These are phyloP conservation scores for Yarrowia sp. DNA, from an alignment of 805 yeast species.

Conservation along the genomic window DNA sequence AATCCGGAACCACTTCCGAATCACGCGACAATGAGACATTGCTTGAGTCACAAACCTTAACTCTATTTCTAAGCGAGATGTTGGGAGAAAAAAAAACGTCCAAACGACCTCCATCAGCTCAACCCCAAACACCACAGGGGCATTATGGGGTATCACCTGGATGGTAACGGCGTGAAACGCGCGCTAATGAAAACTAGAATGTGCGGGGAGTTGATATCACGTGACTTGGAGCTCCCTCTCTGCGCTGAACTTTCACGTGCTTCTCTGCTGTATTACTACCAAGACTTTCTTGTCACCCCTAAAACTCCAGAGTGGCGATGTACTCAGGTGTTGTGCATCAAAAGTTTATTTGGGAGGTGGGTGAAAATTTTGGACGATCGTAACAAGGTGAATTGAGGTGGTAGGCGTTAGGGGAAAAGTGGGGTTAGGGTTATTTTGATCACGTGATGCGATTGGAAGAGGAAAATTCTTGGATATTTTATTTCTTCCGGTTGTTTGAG, in stretches of 20 bases:
- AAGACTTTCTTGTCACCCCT: background rate
- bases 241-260: background rate
- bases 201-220: background rate
- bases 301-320: background rate
- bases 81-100: background rate
- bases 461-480: too few relatives aligned
- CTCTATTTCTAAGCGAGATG: background rate
- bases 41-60: background rate
- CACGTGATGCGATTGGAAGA: too few relatives aligned
- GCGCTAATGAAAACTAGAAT: slow-evolving; percentile 5
- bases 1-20: too few relatives aligned
- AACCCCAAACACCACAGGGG: background rate
- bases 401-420: too few relatives aligned
- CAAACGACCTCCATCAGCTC: background rate
- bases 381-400: too few relatives aligned
- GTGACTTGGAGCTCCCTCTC: background rate
- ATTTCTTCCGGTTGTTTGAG: too few relatives aligned
- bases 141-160: slow-evolving; percentile 10
- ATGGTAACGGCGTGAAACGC: background rate
- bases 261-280: slow-evolving; percentile 12
- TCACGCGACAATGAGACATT: slow-evolving; percentile 10
- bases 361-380: too few relatives aligned
- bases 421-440: too few relatives aligned
- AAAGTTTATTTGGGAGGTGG: too few relatives aligned
- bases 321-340: slow-evolving; percentile 11